phyloP scores from a whole-genome alignment of 2,329 filamentous ascomycete genomes.

The Aspergillus neoniger region DNA sequence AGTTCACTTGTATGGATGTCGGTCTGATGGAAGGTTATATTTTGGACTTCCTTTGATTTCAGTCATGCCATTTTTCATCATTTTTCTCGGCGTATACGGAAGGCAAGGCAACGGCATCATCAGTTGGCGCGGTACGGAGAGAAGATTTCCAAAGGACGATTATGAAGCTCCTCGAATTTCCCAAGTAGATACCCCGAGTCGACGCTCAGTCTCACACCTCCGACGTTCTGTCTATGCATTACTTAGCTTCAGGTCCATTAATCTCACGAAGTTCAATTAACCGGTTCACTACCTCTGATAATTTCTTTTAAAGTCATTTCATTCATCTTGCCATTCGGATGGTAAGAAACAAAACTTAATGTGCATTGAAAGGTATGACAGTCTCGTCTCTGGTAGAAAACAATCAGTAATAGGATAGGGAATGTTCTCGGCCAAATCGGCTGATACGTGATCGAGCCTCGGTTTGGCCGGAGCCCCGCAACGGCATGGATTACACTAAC shows the following conservation, averaged over 20 bases:
- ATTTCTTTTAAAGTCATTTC: too few species aligned
- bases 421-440: background rate
- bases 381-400: too few species aligned
- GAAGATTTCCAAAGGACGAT: slow-evolving; percentile 37
- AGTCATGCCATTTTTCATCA: slow-evolving; percentile 20
- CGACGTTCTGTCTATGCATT: slow-evolving; percentile 33
- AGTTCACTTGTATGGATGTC: slow-evolving; percentile 30
- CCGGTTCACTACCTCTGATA: background rate
- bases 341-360: too few species aligned
- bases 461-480: slow-evolving; percentile 19
- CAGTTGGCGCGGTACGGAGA: slow-evolving; percentile 44
- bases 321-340: too few species aligned
- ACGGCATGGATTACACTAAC: background rate
- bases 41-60: slow-evolving; percentile 15
- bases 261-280: slow-evolving; percentile 2
- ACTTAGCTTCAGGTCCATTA: slow-evolving; percentile 11
- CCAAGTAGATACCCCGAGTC: slow-evolving; percentile 53
- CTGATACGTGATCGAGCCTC: slow-evolving; percentile 12
- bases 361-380: background rate
- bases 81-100: slow-evolving; percentile 36
- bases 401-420: too few species aligned
- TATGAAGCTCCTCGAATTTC: slow-evolving; percentile 51
- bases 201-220: slow-evolving; percentile 49
- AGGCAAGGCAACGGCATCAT: slow-evolving; percentile 44
- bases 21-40: slow-evolving; percentile 22